A percentile compares a stretch with the other conserved stretches of the same genome.
These are phyloP conservation scores for Castanea crenata DNA, from an alignment of 306 rosid species.

Conservation along the genomic window DNA sequence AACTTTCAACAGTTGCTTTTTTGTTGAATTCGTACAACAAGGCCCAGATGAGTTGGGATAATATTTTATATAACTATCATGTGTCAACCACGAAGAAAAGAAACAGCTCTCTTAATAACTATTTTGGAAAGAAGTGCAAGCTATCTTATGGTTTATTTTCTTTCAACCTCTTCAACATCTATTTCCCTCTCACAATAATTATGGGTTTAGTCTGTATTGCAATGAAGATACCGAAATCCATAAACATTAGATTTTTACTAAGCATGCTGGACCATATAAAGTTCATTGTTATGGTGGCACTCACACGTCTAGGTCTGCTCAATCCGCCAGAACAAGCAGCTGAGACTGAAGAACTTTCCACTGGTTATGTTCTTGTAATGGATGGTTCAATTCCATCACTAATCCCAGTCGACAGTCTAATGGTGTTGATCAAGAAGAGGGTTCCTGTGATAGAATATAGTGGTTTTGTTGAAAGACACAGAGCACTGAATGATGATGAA, in stretches of 20 bases:
- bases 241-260: background rate
- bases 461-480: background rate
- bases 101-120: no score
- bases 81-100: no score
- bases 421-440: slow-evolving; percentile 23
- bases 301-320: background rate
- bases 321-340: background rate
- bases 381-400: slow-evolving; percentile 11
- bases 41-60: no score
- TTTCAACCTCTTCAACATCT: no score
- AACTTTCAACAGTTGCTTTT: no score
- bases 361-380: slow-evolving; percentile 5
- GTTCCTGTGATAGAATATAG: slow-evolving; percentile 17
- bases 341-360: background rate
- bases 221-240: slow-evolving; percentile 5
- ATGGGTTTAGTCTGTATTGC: slow-evolving; percentile 3
- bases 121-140: no score
- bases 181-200: background rate
- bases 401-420: slow-evolving; percentile 8
- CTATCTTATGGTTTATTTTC: no score
- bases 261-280: background rate
- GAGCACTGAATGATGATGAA: background rate
- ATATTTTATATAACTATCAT: no score
- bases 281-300: background rate
- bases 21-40: no score